Evolutionary conservation across 257 asterid species (phyloP).

Genomic region (Fraxinus quadrangulata): DNA sequence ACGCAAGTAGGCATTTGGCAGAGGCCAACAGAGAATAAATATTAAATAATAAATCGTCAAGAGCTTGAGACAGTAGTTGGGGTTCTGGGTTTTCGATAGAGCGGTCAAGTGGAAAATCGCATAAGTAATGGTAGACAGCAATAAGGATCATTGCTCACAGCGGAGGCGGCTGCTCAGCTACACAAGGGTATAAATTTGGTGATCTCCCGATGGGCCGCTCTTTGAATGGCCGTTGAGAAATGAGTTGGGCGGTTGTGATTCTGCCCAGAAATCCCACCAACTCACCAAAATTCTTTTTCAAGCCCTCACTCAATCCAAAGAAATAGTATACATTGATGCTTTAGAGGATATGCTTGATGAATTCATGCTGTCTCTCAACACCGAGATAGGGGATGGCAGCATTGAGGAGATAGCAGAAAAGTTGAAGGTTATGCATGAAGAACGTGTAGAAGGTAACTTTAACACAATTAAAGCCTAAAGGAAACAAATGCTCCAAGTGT

Average conservation of each 20-base stretch:
- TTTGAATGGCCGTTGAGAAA: constrained; percentile 69
- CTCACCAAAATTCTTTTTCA: constrained; percentile 40
- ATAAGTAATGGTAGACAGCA: background rate
- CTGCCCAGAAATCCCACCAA: constrained; percentile 49
- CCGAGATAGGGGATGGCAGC: constrained; percentile 66
- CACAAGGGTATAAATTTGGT: constrained; percentile 55
- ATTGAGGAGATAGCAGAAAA: constrained; percentile 70
- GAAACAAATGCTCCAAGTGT: constrained; percentile 40
- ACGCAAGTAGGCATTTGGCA: too few relatives aligned
- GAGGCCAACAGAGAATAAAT: too few relatives aligned
- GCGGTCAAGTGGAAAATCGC: background rate
- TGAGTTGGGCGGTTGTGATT: constrained; percentile 72
- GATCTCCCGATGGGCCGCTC: constrained; percentile 70
- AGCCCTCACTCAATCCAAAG: constrained; percentile 56
- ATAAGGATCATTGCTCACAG: constrained; percentile 44
- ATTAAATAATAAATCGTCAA: background rate
- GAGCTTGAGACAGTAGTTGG: background rate
- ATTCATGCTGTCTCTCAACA: constrained; percentile 58
- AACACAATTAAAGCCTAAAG: constrained; percentile 44
- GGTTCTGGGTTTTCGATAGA: background rate
- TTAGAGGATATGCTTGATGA: constrained; percentile 69
- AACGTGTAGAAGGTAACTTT: constrained; percentile 64
- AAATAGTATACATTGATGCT: constrained; percentile 56
- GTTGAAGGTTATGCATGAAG: constrained; percentile 69
- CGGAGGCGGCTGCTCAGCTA: constrained; percentile 57